phyloP scores from a whole-genome alignment of 495 filamentous ascomycete species.

The Saxispiralis lemnorum region DNA sequence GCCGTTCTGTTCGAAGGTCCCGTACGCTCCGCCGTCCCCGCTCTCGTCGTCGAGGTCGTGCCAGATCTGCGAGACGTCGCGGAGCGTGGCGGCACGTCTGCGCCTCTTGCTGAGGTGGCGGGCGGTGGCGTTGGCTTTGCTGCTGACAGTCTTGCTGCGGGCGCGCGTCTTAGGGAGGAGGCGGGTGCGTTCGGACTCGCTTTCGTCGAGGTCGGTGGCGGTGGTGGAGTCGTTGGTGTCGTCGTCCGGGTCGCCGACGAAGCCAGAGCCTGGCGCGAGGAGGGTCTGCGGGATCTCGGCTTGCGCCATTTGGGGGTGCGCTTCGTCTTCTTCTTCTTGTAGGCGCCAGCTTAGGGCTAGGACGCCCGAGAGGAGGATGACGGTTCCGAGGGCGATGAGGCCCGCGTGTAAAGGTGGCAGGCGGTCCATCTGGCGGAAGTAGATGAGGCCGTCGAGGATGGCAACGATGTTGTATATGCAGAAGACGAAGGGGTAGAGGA shows the following conservation, averaged over 20 bases:
- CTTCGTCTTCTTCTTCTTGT: slow-evolving; percentile 31
- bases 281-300: slow-evolving; percentile 35
- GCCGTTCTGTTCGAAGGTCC: slow-evolving; percentile 4
- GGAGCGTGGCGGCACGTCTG: slow-evolving; percentile 11
- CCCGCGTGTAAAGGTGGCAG: slow-evolving; percentile 57
- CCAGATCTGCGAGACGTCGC: slow-evolving; percentile 21
- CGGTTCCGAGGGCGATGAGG: slow-evolving; percentile 73
- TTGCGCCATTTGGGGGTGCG: slow-evolving; percentile 4
- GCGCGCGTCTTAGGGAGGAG: slow-evolving; percentile 3
- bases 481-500: slow-evolving; percentile 95
- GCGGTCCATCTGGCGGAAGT: slow-evolving; percentile 76
- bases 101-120: slow-evolving; percentile 7
- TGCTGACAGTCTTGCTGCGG: slow-evolving; percentile 1
- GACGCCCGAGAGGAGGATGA: slow-evolving; percentile 72
- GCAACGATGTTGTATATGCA: slow-evolving; percentile 99
- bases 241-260: slow-evolving; percentile 33
- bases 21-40: slow-evolving; percentile 13
- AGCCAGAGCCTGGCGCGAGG: slow-evolving; percentile 50
- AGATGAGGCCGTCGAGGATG: slow-evolving; percentile 91
- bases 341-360: slow-evolving; percentile 88
- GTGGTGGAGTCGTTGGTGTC: slow-evolving; percentile 9
- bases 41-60: slow-evolving; percentile 22
- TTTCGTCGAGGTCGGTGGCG: slow-evolving; percentile 15
- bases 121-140: not conserved
- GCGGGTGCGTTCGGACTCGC: slow-evolving; percentile 5